phyloP scores from a whole-genome alignment of 139 green algal species.

The Closterium sp. region DNA sequence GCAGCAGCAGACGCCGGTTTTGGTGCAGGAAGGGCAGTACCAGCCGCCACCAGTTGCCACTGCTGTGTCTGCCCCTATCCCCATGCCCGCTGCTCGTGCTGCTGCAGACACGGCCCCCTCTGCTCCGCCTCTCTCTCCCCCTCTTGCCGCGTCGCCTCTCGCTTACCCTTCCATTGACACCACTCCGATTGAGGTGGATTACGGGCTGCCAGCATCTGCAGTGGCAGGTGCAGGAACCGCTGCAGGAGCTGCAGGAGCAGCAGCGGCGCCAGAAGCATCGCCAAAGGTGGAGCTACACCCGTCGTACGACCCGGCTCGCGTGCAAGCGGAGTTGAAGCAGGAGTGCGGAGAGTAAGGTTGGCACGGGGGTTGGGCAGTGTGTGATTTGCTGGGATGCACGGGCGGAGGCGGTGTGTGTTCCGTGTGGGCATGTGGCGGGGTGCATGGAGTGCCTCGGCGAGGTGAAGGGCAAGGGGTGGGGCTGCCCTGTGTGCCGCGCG shows the following conservation, averaged over 20 bases:
- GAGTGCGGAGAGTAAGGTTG: neutral
- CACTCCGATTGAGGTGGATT: neutral
- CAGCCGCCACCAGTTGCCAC: neutral
- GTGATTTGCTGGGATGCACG: slow-evolving; percentile 13
- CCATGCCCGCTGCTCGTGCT: neutral
- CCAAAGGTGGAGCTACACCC: neutral
- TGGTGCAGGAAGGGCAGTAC: neutral
- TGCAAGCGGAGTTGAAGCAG: neutral
- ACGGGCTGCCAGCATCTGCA: neutral
- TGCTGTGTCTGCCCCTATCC: neutral
- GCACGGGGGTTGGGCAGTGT: neutral
- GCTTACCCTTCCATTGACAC: slow-evolving; percentile 14
- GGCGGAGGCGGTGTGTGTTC: neutral
- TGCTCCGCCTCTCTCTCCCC: neutral
- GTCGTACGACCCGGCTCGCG: neutral
- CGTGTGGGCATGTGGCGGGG: slow-evolving; percentile 14
- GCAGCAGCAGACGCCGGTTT: neutral
- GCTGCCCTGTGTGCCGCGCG: slow-evolving; percentile 19
- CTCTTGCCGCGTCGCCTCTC: neutral
- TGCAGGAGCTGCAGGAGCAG: neutral
- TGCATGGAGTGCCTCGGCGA: slow-evolving; percentile 25
- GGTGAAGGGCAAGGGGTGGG: slow-evolving; percentile 3
- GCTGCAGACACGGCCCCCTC: neutral
- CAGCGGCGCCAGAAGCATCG: neutral
- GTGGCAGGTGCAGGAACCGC: neutral